Base-by-base conservation (phyloP, 345 rosid species). In the Carallia pectinifolia region DNA sequence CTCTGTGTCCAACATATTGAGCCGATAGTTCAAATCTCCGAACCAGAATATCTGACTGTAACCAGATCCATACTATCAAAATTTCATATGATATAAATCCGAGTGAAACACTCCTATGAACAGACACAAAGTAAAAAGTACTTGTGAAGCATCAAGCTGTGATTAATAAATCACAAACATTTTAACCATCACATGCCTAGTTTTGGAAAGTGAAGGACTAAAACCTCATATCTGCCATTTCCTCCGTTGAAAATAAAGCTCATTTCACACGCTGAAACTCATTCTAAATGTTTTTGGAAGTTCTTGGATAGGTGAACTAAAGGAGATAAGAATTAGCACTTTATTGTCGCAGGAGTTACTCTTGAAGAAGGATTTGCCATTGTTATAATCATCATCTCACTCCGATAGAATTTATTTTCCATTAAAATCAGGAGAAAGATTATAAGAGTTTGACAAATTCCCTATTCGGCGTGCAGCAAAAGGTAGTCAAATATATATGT, bases 11-110 rank as follows among this genome's bases (percentile, higher is more conserved):
- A 63, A 33, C 97, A 85, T 82, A 71, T 88, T 87, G 71, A 96
- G 86, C 56, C 99, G 90, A 74, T 96, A 96, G 74, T 96, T 96
- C 79, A 96, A 82, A 80, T 96, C 99, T 19, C 99, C 99, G 29
- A 96, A 96, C 99, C 98, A 96, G 78, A 90, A 96, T 75, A 87
- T 79, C 74, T 90, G 90, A 86, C 99, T 96, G 97, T 75, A 71
- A 3, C 62, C 65, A 81, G 44, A 68, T 78, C 33, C 59, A 74
- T 31, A 18, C 53, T 17, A 67, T 36, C 64, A 34, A 23, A 36
- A 58, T 31, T 44, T n/a, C 47, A 19, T 30, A n/a, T 33, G 3
- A 0, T 12, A 55, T 44, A 36, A 3, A 19, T n/a, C n/a, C 23
- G 16, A 18, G 7, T 37, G 36, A 67, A 19, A 38, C 9, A 40